phyloP scores from a whole-genome alignment of 2,329 filamentous ascomycete species.

The Aspergillus quadricinctus region DNA sequence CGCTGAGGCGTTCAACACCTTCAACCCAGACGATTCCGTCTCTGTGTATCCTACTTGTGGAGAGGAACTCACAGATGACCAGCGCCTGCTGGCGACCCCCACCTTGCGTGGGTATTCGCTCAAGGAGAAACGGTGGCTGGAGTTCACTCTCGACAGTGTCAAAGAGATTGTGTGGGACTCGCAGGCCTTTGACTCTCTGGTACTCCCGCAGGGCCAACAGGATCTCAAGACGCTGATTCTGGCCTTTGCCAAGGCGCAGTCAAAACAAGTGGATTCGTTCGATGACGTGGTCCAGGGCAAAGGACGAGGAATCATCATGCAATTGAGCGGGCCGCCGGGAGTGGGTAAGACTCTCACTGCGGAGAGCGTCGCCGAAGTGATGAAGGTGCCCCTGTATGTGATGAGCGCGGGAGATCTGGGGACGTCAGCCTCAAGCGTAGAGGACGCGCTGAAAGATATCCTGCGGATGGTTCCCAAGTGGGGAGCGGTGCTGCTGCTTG shows the following conservation, averaged over 20 bases:
- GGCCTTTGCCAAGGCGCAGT: conserved; percentile 44
- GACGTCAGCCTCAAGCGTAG: conserved; percentile 39
- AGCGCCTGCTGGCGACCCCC: conserved; percentile 40
- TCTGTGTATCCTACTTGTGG: conserved; percentile 9
- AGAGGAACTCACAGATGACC: conserved; percentile 35
- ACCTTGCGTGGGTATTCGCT: conserved; percentile 47
- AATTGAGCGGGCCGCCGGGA: conserved; percentile 49
- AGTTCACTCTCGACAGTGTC: conserved; percentile 38
- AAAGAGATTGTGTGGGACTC: conserved; percentile 43
- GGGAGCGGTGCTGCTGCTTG: conserved; percentile 50
- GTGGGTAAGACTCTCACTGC: conserved; percentile 53
- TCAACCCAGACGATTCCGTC: conserved; percentile 40
- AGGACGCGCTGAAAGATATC: conserved; percentile 43
- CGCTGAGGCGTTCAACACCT: conserved; percentile 46
- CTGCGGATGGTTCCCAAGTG: conserved; percentile 48
- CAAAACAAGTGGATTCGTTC: conserved; percentile 35
- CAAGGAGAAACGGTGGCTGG: conserved; percentile 35
- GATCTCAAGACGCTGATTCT: conserved; percentile 44
- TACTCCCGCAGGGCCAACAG: conserved; percentile 42
- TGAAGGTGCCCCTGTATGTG: conserved; percentile 48
- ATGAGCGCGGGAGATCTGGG: conserved; percentile 49
- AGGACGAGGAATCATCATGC: conserved; percentile 49
- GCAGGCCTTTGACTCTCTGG: conserved; percentile 45
- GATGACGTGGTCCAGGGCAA: conserved; percentile 52
- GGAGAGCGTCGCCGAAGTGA: conserved; percentile 48